Evolutionary conservation across 2,329 filamentous ascomycete species (phyloP).

Genomic region (Coleophoma eucalyptorum): DNA sequence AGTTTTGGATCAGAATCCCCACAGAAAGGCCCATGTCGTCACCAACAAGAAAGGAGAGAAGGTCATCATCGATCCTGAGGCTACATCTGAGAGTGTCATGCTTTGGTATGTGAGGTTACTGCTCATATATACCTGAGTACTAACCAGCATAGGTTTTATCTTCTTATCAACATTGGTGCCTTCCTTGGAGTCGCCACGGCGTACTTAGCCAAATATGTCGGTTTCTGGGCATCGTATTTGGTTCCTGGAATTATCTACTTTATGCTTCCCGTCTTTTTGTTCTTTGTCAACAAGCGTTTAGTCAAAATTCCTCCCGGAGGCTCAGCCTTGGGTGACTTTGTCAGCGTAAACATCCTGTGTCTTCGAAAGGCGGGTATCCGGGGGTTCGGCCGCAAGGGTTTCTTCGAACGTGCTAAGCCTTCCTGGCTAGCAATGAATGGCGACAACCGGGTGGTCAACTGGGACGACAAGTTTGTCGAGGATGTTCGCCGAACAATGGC

Average conservation of each 20-base stretch:
- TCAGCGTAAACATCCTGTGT: constrained; percentile 54
- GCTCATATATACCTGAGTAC: background rate
- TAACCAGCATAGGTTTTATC: constrained; percentile 50
- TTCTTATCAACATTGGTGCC: constrained; percentile 65
- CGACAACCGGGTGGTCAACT: constrained; percentile 49
- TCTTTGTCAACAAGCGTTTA: constrained; percentile 56
- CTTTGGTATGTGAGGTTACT: constrained; percentile 33
- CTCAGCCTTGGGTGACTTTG: constrained; percentile 64
- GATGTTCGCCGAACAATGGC: constrained; percentile 66
- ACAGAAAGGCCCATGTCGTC: constrained; percentile 38
- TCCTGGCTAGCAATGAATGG: constrained; percentile 48
- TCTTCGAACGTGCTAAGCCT: constrained; percentile 67
- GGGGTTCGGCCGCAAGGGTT: constrained; percentile 42
- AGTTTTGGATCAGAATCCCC: constrained; percentile 52
- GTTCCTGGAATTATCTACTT: constrained; percentile 65
- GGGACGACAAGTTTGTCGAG: constrained; percentile 77
- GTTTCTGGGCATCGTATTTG: constrained; percentile 67
- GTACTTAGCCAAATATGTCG: constrained; percentile 35
- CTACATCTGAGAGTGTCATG: constrained; percentile 57
- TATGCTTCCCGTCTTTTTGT: constrained; percentile 56
- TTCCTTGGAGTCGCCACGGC: constrained; percentile 36
- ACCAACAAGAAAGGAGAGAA: constrained; percentile 50
- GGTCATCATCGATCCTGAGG: constrained; percentile 55
- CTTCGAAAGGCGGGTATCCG: constrained; percentile 58
- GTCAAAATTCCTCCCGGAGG: constrained; percentile 62